Percentiles rank a stretch among this genome's conserved stretches.
Evolutionary conservation across 805 yeast genomes (phyloP).

Genomic region (Candida lessepsii): DNA sequence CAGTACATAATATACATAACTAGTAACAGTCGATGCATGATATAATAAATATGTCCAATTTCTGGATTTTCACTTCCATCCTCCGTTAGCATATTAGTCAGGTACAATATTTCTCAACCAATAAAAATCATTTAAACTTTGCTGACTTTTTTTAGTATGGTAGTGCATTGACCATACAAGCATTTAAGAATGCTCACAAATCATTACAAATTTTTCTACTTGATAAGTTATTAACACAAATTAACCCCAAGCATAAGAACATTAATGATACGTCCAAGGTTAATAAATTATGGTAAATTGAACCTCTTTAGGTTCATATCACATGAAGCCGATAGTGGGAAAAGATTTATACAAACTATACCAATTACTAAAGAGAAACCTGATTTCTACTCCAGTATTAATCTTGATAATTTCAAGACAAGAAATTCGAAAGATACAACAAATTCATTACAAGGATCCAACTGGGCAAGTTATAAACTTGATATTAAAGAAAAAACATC

Average conservation of each 20-base stretch:
- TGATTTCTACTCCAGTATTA: slow-evolving; percentile 24
- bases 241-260: background rate
- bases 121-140: slow-evolving; percentile 12
- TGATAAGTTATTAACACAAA: slow-evolving; percentile 1
- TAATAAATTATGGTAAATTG: slow-evolving; percentile 7
- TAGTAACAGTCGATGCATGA: too few species aligned
- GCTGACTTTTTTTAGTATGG: slow-evolving; percentile 14
- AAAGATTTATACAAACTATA: slow-evolving; percentile 36
- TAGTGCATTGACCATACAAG: slow-evolving; percentile 3
- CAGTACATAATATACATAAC: too few species aligned
- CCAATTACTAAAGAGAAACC: slow-evolving; percentile 22
- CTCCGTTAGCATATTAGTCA: too few species aligned
- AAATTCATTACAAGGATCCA: slow-evolving; percentile 17
- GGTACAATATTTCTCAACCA: slow-evolving; percentile 11
- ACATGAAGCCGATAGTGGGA: slow-evolving; percentile 19
- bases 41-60: too few species aligned
- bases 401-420: slow-evolving; percentile 15
- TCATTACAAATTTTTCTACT: background rate
- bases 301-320: slow-evolving; percentile 7
- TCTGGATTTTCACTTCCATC: too few species aligned
- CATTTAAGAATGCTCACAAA: slow-evolving; percentile 2
- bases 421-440: slow-evolving; percentile 14
- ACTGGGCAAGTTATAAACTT: slow-evolving; percentile 22
- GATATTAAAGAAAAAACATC: slow-evolving; percentile 7
- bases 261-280: slow-evolving; percentile 10